Evolutionary conservation across 1,139 yeast genomes (phyloP), one percentile per base, ranked within the genome.

Genomic region (Wickerhamiella pararugosa): DNA sequence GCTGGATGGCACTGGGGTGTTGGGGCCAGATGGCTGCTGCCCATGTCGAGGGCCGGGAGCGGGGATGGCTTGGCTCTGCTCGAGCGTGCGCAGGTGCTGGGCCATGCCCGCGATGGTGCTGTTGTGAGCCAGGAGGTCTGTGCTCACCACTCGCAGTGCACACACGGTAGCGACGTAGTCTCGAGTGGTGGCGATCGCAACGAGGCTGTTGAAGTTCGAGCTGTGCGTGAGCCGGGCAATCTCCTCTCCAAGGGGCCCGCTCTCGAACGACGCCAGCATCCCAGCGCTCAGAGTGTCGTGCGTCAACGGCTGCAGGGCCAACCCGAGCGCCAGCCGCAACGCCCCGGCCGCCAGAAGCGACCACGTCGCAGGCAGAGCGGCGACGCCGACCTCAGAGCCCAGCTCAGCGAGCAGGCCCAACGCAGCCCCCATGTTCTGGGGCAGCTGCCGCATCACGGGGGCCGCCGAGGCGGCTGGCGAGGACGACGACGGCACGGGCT

Each of bases 181-280:
- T 15, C 39, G 32, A 9, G 32, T 21, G 15, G 33, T 31, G n/a
- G 34, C 36, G 6, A 34, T 36, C 9, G 36, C 27, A 11, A 36
- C 34, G 7, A 33, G 27, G 6, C 31, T 38, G 10, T 27, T 11
- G 7, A 40, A n/a, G 34, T 15, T 15, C 21, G 27, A 29, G 9
- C 21, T 29, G 30, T 36, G 36, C 26, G 29, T 32, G n/a, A 36
- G 31, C 5, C 37, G 39, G 4, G 43, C 35, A 11, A 40, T 25
- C 28, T 36, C 43, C 15, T 36, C 43, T 15, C 43, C 43, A 8
- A 40, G 31, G 8, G 39, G 29, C 6, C 43, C 43, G 9, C 30
- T 7, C 35, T 41, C 43, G 6, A 41, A 26, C 5, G 32, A 31
- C 8, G 21, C 25, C 9, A 40, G 29, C 5, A 40, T 11, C 7